Evolutionary conservation across 2,329 filamentous ascomycete species (phyloP).

Genomic region (Ophiocordyceps camponoti-leonardi): DNA sequence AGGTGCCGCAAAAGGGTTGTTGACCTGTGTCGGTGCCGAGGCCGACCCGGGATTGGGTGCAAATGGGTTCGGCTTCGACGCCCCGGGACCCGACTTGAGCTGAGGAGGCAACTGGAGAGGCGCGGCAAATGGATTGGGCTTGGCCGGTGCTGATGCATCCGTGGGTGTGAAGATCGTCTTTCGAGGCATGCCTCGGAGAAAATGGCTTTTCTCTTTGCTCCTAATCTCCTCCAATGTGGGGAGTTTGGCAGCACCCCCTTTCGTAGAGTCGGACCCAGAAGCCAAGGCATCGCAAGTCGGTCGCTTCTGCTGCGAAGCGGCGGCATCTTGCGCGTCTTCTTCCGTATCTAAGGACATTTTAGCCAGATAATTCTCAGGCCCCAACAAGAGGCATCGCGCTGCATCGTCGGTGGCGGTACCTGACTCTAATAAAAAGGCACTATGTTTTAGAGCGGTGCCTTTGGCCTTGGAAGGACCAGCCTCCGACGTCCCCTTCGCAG

Average conservation of each 20-base stretch:
- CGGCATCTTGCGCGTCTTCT: not conserved
- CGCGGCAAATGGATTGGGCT: conserved; percentile 4
- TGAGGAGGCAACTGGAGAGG: not conserved
- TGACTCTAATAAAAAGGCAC: not conserved
- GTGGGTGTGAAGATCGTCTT: not conserved
- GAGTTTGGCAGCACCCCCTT: not conserved
- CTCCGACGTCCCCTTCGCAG: not conserved
- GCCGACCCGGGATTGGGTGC: not conserved
- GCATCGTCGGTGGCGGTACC: not conserved
- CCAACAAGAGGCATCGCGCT: not conserved
- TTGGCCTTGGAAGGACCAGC: not conserved
- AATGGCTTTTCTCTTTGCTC: not conserved
- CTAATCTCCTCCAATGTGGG: not conserved
- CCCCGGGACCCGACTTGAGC: not conserved
- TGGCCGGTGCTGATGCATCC: not conserved
- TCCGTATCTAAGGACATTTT: not conserved
- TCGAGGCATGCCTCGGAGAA: not conserved
- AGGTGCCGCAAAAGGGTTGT: not conserved
- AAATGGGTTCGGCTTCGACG: conserved; percentile 1
- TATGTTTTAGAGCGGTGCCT: not conserved
- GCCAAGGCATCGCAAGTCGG: not conserved
- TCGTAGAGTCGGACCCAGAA: not conserved
- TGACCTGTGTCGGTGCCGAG: not conserved
- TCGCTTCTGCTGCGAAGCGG: not conserved
- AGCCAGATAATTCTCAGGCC: not conserved